Base-by-base conservation (phyloP, 2,329 filamentous ascomycete genomes). In the Scopulariopsis brevicaulis region DNA sequence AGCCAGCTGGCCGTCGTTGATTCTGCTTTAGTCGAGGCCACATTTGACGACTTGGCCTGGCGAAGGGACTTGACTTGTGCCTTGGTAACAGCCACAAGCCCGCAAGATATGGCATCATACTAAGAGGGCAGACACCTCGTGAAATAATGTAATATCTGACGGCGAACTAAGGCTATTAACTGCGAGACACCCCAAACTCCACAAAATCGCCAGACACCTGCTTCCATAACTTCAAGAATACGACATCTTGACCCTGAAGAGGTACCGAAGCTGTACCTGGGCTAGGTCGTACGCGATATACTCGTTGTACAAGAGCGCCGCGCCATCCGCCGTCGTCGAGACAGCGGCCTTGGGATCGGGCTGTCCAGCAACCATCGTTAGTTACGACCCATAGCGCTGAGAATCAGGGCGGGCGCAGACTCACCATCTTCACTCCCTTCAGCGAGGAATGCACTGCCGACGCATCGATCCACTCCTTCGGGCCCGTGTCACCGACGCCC, bases 401-500 rank as follows among this genome's bases (percentile, higher is more conserved):
- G n/a, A 50, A 50, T 4, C 20, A 14, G 46, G 20, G 20, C 8
- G 22, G 46, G 7, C 4, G 3, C 5, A 25, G 60, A 72, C 78
- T 73, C 69, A 86, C 84, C 76, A 95, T 92, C 64, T 77, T 77
- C 48, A 89, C 78, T 0, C 89, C 90, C 59, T 80, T 73, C 51
- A 95, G 73, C 2, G 78, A 77, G 2, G 79, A 73, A 63, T 90
- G 80, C 8, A 92, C 79, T 56, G 77, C 80, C 2, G 73, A 73
- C 0, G 88, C 90, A 68, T 95, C 89, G 68, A 89, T 89, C 90
- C 90, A 95, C 51, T 74, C 74, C 20, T 69, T 73, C 1, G 90
- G 90, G 0, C 82, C 83, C 0, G 74, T 84, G 5, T 55, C 62
- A 2, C 90, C 90, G 66, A 83, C 77, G 10, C 90, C 90, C 72